A percentile compares a stretch with the other conserved stretches of the same genome.
phyloP scores from a whole-genome alignment of 345 rosid genomes.

The Ceriops tagal region DNA sequence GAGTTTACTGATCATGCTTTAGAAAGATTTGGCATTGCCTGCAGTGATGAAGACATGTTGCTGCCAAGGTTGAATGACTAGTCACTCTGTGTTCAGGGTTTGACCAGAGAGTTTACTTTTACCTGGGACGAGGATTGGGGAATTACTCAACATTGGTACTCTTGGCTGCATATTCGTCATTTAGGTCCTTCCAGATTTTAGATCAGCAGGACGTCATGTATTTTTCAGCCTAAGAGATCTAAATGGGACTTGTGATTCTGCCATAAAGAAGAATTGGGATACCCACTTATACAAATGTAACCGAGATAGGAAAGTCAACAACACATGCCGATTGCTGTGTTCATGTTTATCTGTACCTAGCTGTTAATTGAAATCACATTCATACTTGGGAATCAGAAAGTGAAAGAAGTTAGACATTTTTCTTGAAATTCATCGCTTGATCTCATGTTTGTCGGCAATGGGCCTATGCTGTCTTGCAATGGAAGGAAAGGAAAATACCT shows the following conservation, averaged over 20 bases:
- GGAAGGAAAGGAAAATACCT: background rate
- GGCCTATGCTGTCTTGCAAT: background rate
- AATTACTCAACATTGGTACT: no score
- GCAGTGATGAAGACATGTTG: constrained; percentile 17
- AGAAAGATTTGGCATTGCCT: constrained; percentile 20
- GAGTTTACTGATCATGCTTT: constrained; percentile 38
- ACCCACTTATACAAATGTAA: background rate
- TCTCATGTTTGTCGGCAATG: no score
- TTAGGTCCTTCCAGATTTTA: background rate
- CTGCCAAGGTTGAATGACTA: constrained; percentile 11
- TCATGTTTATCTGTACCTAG: background rate
- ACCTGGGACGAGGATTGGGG: no score
- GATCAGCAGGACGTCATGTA: background rate
- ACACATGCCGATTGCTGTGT: background rate
- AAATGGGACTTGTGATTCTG: background rate
- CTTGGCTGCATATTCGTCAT: no score
- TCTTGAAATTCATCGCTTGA: background rate
- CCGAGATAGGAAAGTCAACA: background rate
- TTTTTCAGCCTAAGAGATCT: background rate
- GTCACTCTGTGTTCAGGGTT: background rate
- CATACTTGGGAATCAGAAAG: background rate
- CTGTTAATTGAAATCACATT: background rate
- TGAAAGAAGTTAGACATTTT: background rate
- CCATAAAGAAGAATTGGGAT: background rate
- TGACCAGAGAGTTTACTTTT: background rate